These are phyloP conservation scores for Ophiocordyceps polyrhachis-furcata DNA, from an alignment of 2,329 filamentous ascomycete species.

Conservation along the genomic window DNA sequence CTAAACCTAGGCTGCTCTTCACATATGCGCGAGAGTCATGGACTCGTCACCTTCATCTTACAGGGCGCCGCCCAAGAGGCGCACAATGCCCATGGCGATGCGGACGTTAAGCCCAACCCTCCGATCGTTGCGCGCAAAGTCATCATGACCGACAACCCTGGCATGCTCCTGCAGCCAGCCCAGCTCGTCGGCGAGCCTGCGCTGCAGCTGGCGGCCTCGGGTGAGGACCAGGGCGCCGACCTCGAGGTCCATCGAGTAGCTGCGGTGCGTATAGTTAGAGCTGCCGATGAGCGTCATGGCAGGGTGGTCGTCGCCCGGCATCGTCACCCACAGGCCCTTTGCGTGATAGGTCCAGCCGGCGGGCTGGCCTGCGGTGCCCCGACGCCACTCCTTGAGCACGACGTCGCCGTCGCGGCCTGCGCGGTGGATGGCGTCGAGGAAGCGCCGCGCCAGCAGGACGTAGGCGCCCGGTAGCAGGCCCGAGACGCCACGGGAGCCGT, in stretches of 20 bases:
- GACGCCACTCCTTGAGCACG: slow-evolving; percentile 69
- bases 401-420: slow-evolving; percentile 36
- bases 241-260: slow-evolving; percentile 83
- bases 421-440: slow-evolving; percentile 42
- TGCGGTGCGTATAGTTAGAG: slow-evolving; percentile 89
- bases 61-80: slow-evolving; percentile 69
- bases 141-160: slow-evolving; percentile 47
- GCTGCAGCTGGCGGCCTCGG: slow-evolving; percentile 50
- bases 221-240: slow-evolving; percentile 78
- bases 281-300: slow-evolving; percentile 73
- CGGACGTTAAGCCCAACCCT: slow-evolving; percentile 72
- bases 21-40: background rate
- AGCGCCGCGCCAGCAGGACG: slow-evolving; percentile 67
- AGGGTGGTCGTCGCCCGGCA: slow-evolving; percentile 46
- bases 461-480: slow-evolving; percentile 86
- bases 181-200: slow-evolving; percentile 60
- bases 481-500: slow-evolving; percentile 68
- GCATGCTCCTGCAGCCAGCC: slow-evolving; percentile 63
- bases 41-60: background rate
- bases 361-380: slow-evolving; percentile 60
- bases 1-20: background rate
- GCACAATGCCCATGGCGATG: slow-evolving; percentile 86
- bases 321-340: slow-evolving; percentile 82
- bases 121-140: slow-evolving; percentile 65
- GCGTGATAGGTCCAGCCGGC: slow-evolving; percentile 96